Percentiles rank a stretch among this genome's conserved stretches.
phyloP scores from a whole-genome alignment of 164 flowering plant genomes.

The Cinnamomum micranthum region DNA sequence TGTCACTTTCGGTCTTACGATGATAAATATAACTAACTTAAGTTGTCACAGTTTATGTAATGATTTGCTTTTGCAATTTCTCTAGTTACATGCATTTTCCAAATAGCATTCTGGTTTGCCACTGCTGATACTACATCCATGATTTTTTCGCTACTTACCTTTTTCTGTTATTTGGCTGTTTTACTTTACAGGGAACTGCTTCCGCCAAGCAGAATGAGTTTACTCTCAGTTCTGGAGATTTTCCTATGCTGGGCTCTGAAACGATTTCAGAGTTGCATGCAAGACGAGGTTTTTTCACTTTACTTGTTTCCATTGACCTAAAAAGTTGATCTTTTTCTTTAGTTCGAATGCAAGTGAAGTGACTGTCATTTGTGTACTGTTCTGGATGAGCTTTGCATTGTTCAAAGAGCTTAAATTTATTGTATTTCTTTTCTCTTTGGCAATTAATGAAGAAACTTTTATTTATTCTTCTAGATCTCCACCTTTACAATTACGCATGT shows the following conservation, averaged over 20 bases:
- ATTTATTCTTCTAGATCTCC: no score
- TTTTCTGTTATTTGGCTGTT: slow-evolving; percentile 1
- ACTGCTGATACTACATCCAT: not conserved
- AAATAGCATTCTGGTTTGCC: not conserved
- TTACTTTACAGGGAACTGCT: slow-evolving; percentile 43
- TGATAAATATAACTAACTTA: not conserved
- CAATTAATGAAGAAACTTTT: no score
- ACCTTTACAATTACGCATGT: not conserved
- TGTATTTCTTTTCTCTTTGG: not conserved
- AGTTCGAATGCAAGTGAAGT: not conserved
- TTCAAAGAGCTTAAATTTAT: not conserved
- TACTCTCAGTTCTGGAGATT: slow-evolving; percentile 81
- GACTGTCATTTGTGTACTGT: not conserved
- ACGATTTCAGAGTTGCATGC: slow-evolving; percentile 45
- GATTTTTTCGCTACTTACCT: not conserved
- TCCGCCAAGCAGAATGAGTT: slow-evolving; percentile 52
- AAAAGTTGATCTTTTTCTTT: no score
- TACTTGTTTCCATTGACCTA: not conserved
- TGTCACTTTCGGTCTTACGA: not conserved
- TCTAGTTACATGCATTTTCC: not conserved
- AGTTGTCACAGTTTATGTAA: not conserved
- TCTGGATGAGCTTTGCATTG: not conserved
- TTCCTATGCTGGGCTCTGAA: slow-evolving; percentile 85
- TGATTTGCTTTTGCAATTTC: not conserved
- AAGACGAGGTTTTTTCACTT: slow-evolving; percentile 25